Evolutionary conservation across 352 stramenopile species (phyloP), one percentile per base, ranked within the genome.

Genomic region (Phytophthora chlamydospora): DNA sequence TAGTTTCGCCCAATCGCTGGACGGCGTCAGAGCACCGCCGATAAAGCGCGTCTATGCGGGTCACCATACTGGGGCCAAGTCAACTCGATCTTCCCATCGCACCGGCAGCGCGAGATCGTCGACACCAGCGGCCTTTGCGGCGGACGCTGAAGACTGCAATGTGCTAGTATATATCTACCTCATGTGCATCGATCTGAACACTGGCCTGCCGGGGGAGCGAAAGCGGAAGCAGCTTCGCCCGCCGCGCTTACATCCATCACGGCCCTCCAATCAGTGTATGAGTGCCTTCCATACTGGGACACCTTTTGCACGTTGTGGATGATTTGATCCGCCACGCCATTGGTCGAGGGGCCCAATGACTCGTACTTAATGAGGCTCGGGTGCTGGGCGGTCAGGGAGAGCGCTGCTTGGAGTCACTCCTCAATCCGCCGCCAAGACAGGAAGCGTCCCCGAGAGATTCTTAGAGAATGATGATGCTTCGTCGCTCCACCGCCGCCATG

Each of bases 381-480:
- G 21, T 21, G 29, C 17, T 46, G 53, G 53, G 48, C 33, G 31
- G 34, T 61, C 62, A 57, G 60, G 29, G 24, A n/a, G 17, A 5
- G 40, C 38, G 49, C 43, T 59, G 39, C 55, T 66, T 65, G 21
- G 53, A 68, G 57, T 24, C 65, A 71, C 48, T 76, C 48, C 50
- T 32, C 44, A 76, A 73, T 71, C 67, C 64, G 34, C 58, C 55
- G 56, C 71, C 68, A 82, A 85, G 68, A 78, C 72, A 73, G 66
- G 54, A 58, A 70, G 38, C 43, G 29, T 38, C 38, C 31, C 6
- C 31, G 29, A 29, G 16, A 31, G 17, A 32, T 14, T 9, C 39
- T 27, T 36, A 11, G 36, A 48, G 38, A 31, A 75, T 71, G 58
- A 89, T 89, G 80, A 74, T 90, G 69, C 72, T 90, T 67, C 83